Base-by-base conservation (phyloP, 129 eudicot species). In the Dittrichia graveolens region DNA sequence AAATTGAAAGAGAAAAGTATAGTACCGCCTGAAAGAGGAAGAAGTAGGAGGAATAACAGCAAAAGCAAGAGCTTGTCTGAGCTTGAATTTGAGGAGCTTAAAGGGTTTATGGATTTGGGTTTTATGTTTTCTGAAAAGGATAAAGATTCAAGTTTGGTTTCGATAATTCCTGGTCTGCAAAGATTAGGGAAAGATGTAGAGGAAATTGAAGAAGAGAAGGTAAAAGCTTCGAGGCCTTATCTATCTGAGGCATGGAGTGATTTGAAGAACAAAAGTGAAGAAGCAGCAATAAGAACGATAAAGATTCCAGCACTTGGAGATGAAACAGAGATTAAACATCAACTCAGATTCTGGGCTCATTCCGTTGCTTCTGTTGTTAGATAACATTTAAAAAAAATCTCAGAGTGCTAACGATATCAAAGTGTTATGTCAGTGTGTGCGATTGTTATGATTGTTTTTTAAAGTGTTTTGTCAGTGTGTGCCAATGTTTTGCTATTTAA, bases 91-190 rank as follows among this genome's bases (percentile, higher is more conserved):
- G 88, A 91, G 45, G 97, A 91, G 78, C 18, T 91, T 0, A 91
- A 88, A 78, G 96, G 97, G 80, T 91, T 91, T 73, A 91, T 88
- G 84, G 93, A 88, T 78, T 55, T 92, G 72, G 96, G 97, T 0
- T 91, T 91, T 76, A 78, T 78, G 65, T 92, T 92, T 57, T 84
- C 87, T 1, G 94, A 88, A 80, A 85, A 86, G 43, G 93, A 86
- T 71, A 85, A 75, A 58, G 85, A 84, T 67, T 81, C 96, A 69
- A 77, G 60, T 10, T 71, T 88, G 76, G 93, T 72, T 48, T 77
- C 77, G 15, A 92, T 92, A 2, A 69, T 92, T 65, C 97, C 96
- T 44, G 93, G 97, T 49, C 67, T 88, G 47, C 94, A 89, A 14
- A 88, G 83, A 81, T 55, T 88, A 64, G 92, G 95, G 4, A 44